A percentile compares a stretch with the other conserved stretches of the same genome.
Conservation (phyloP, 768 basidiomycete genomes). For the Amyloporia xantha region DNA sequence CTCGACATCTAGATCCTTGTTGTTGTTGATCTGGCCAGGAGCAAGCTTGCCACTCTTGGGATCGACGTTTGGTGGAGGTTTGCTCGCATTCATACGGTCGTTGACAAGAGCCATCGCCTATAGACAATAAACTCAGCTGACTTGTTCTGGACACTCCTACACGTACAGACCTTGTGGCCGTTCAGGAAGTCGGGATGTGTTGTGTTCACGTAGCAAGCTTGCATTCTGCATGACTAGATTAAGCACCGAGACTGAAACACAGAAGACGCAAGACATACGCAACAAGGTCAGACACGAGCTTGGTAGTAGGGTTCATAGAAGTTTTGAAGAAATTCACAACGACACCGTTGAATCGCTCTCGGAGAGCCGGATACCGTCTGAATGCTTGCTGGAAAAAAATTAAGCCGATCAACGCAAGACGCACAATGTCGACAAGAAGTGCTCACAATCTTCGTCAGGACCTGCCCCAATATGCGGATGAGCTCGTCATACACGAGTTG, state of each 20-base stretch:
- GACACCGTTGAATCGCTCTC: slow-evolving; percentile 91
- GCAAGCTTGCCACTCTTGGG: slow-evolving; percentile 62
- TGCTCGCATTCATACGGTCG: slow-evolving; percentile 77
- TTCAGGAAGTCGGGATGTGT: slow-evolving; percentile 98
- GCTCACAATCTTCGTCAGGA: slow-evolving; percentile 84
- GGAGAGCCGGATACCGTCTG: slow-evolving; percentile 92
- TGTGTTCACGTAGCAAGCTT: slow-evolving; percentile 98
- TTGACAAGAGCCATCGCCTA: slow-evolving; percentile 86
- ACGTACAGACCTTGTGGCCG: slow-evolving; percentile 68
- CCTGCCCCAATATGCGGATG: slow-evolving; percentile 89
- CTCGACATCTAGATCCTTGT: slow-evolving; percentile 91
- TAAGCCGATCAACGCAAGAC: no score
- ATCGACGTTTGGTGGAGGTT: slow-evolving; percentile 57
- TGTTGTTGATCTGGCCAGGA: slow-evolving; percentile 74
- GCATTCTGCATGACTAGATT: slow-evolving; percentile 84
- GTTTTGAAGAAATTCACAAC: slow-evolving; percentile 97
- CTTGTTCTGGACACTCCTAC: neutral
- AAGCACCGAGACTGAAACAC: no score
- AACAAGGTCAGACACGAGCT: slow-evolving; percentile 83
- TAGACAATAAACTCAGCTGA: slow-evolving; percentile 4
- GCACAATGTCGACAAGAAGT: neutral
- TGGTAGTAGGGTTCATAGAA: slow-evolving; percentile 90
- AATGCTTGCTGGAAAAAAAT: slow-evolving; percentile 71
- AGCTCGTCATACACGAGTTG: slow-evolving; percentile 96
- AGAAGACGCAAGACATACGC: slow-evolving; percentile 70